Percentiles rank a stretch among this genome's conserved stretches.
phyloP scores from a whole-genome alignment of 257 asterid species.

The Solanum medicagineum region DNA sequence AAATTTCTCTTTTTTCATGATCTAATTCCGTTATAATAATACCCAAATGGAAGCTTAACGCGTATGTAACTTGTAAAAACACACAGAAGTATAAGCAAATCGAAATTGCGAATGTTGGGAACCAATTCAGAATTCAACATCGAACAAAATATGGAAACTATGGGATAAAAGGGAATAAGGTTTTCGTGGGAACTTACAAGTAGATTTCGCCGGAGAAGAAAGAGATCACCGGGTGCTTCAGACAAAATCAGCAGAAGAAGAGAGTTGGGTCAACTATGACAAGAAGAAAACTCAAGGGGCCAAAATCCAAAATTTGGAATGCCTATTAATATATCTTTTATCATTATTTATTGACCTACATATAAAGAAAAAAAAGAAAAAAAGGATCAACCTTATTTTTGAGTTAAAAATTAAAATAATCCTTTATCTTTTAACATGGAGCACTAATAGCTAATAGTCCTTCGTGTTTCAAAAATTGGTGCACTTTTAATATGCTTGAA shows the following conservation, averaged over 20 bases:
- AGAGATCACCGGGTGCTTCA: background rate
- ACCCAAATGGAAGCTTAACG: background rate
- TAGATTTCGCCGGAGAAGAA: background rate
- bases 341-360: background rate
- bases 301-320: background rate
- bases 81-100: background rate
- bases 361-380: background rate
- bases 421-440: no score
- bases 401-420: no score
- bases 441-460: no score
- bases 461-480: no score
- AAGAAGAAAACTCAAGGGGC: background rate
- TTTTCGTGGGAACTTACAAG: background rate
- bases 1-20: background rate
- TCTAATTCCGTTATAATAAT: background rate
- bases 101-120: background rate
- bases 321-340: background rate
- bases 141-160: background rate
- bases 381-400: no score
- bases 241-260: background rate
- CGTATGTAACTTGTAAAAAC: background rate
- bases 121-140: background rate
- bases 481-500: no score
- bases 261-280: background rate
- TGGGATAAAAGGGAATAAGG: no score